Percentiles rank a stretch among this genome's conserved stretches.
Evolutionary conservation across 1,139 yeast species (phyloP).

Genomic region (Yamadazyma pseudoaaseri): DNA sequence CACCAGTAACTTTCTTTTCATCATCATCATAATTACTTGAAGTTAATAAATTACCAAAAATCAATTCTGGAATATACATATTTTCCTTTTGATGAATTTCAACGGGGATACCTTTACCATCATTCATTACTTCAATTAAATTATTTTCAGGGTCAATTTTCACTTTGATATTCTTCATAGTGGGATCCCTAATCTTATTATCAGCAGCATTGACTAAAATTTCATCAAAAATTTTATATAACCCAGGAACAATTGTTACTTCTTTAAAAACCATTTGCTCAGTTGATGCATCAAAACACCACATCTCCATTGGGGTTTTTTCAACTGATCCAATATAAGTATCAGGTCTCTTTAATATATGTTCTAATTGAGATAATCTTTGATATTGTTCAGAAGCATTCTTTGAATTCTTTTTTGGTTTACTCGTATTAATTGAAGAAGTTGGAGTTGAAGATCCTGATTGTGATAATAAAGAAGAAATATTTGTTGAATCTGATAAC

Average conservation of each 20-base stretch:
- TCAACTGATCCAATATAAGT: conserved; percentile 97
- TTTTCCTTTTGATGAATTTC: conserved; percentile 91
- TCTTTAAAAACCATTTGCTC: conserved; percentile 71
- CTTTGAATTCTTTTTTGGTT: conserved; percentile 4
- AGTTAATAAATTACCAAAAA: conserved; percentile 92
- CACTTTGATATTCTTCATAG: conserved; percentile 84
- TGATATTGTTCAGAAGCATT: conserved; percentile 80
- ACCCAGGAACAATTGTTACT: conserved; percentile 89
- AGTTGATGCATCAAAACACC: conserved; percentile 74
- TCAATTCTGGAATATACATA: conserved; percentile 92
- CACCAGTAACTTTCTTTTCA: conserved; percentile 95
- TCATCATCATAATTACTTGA: conserved; percentile 96
- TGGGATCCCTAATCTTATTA: conserved; percentile 91
- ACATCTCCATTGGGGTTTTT: conserved; percentile 72
- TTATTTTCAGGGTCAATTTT: conserved; percentile 74
- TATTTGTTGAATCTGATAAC: conserved; percentile 26
- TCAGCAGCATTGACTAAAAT: conserved; percentile 98
- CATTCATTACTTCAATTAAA: conserved; percentile 78
- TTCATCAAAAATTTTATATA: conserved; percentile 96
- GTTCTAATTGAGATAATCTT: conserved; percentile 91
- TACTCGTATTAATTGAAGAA: conserved; percentile 1
- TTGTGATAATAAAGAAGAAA: conserved; percentile 11
- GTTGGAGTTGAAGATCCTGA: conserved; percentile 3
- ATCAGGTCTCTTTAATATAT: conserved; percentile 95
- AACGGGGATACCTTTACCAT: conserved; percentile 94